Percentiles rank a stretch among this genome's conserved stretches.
These are phyloP conservation scores for Aphanomyces stellatus DNA, from an alignment of 352 stramenopile species.

Conservation along the genomic window DNA sequence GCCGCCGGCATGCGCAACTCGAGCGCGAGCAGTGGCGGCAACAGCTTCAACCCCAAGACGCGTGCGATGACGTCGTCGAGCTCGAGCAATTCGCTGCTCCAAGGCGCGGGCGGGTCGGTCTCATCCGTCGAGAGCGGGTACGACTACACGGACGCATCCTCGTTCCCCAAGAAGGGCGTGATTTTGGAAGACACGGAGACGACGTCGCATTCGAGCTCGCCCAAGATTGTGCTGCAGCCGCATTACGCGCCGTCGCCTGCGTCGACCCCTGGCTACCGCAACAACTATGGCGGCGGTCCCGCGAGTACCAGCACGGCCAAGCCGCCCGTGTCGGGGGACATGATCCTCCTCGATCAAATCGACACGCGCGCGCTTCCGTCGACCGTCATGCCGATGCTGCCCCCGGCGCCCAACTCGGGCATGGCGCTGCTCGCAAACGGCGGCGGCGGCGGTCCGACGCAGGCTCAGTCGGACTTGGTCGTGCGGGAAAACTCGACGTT, in stretches of 20 bases:
- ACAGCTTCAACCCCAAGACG: background rate
- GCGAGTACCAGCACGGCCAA: background rate
- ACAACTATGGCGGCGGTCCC: background rate
- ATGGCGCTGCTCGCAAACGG: background rate
- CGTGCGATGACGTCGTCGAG: constrained; percentile 41
- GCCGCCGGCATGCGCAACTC: background rate
- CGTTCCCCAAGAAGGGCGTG: background rate
- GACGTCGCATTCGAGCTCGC: background rate
- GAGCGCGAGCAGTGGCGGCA: constrained; percentile 10
- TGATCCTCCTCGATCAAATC: constrained; percentile 38
- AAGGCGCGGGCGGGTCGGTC: constrained; percentile 34
- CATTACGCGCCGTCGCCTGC: background rate
- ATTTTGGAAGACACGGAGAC: constrained; percentile 15
- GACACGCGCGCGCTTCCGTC: constrained; percentile 33
- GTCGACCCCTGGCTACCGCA: background rate
- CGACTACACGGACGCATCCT: constrained; percentile 40
- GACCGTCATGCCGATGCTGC: constrained; percentile 27
- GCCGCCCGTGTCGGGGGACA: constrained; percentile 25
- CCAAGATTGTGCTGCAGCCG: background rate
- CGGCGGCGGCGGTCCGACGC: background rate
- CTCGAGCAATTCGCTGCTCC: constrained; percentile 35
- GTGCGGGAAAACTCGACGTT: constrained; percentile 60
- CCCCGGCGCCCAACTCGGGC: background rate
- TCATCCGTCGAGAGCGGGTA: constrained; percentile 43
- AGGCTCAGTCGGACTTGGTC: background rate